Base-by-base conservation (phyloP, 352 stramenopile species). In the Thalassiosira livingstoniorum region DNA sequence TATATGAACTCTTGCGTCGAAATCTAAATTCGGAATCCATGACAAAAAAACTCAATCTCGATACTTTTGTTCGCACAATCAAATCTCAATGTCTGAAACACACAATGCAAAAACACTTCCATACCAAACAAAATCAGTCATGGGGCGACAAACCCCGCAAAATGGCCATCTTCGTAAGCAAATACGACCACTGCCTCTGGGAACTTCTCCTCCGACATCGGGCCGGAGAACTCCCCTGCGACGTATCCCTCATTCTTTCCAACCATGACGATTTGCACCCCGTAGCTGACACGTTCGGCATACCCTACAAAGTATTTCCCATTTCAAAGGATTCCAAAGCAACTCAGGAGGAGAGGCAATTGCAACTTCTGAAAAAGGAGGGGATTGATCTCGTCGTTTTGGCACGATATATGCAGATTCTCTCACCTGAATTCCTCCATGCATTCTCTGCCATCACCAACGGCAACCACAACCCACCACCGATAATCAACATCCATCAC, bases 401-500 rank as follows among this genome's bases (percentile, higher is more conserved):
- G 47, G 92, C 92, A 45, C 62, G 92, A n/a, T 96, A 96, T 75
- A 96, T 96, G 92, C 92, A 96, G 75, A 80, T 96, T 27, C 43
- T 96, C 4, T 87, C 88, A 25, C 65, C 82, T 27, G 67, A 80
- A 23, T 96, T 96, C 54, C 42, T 54, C 25, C 54, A 57, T 23
- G 27, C 35, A 10, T 70, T 70, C 62, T 34, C 18, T 51, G 29
- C 62, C 63, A n/a, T n/a, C n/a, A n/a, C n/a, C n/a, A n/a, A n/a
- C n/a, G 92, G 88, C 58, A 69, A 90, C 35, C 67, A 82, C 11
- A 93, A 86, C 70, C 75, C 78, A 47, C 71, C 92, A 63, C 75
- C 74, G 25, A 92, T 94, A 27, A 95, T 96, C 57, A 96, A 96
- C 67, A 95, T 96, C 47, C 92, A 96, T 80, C 92, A 96, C 79